phyloP scores from a whole-genome alignment of 1,284 basidiomycete species.

The Kalmanozyma brasiliensis region DNA sequence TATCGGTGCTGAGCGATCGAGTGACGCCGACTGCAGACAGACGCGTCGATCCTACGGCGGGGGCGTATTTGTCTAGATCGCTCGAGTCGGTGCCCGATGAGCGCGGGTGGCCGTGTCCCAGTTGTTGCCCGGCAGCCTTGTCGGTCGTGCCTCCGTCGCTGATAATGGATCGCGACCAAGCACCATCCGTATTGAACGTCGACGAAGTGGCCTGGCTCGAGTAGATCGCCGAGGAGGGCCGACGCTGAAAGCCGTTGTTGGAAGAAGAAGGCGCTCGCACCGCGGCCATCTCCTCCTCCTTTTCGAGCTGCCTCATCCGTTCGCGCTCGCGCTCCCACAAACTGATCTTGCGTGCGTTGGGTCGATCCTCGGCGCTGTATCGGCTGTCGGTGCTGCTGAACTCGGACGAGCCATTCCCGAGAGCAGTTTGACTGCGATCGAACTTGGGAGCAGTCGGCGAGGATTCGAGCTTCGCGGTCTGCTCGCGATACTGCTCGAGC shows the following conservation, averaged over 20 bases:
- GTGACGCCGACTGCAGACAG: conserved; percentile 45
- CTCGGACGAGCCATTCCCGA: background rate
- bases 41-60: conserved; percentile 51
- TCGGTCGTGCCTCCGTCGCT: conserved; percentile 19
- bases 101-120: conserved; percentile 36
- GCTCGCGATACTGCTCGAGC: conserved; percentile 40
- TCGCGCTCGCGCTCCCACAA: conserved; percentile 56
- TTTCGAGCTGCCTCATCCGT: conserved; percentile 43
- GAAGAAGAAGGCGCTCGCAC: conserved; percentile 12
- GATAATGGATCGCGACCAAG: conserved; percentile 19
- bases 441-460: conserved; percentile 15
- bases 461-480: conserved; percentile 6
- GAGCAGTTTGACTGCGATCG: conserved; percentile 2
- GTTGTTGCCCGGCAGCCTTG: conserved; percentile 8
- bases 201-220: conserved; percentile 18
- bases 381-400: conserved; percentile 18
- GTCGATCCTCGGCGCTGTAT: conserved; percentile 10
- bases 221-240: conserved; percentile 13
- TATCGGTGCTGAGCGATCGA: conserved; percentile 58
- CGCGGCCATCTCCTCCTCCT: conserved; percentile 40
- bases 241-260: conserved; percentile 9
- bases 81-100: conserved; percentile 7
- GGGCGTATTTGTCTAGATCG: conserved; percentile 52
- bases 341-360: conserved; percentile 35
- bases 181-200: conserved; percentile 12